phyloP scores from a whole-genome alignment of 176 grass and related monocot genomes.

The Carex littledalei region DNA sequence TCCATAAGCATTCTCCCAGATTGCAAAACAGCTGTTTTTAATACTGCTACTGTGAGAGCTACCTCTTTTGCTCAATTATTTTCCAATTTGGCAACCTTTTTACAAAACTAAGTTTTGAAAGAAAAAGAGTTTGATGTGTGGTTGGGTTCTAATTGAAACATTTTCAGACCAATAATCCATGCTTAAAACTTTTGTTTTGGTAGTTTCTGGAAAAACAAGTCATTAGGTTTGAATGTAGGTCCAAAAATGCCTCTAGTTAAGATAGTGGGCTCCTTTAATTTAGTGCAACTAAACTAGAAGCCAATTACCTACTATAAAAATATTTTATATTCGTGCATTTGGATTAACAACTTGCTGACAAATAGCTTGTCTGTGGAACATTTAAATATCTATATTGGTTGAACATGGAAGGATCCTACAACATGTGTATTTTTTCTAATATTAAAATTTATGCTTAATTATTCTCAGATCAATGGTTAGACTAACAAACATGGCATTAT shows the following conservation, averaged over 20 bases:
- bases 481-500: slow-evolving; percentile 15
- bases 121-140: neutral
- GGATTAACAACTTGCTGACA: neutral
- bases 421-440: slow-evolving; percentile 16
- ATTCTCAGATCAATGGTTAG: neutral
- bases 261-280: neutral
- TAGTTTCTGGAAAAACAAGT: neutral
- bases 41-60: slow-evolving; percentile 72
- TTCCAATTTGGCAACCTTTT: neutral
- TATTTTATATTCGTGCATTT: neutral
- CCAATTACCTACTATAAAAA: neutral
- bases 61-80: neutral
- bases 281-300: neutral
- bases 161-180: neutral
- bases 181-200: neutral
- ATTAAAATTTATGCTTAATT: neutral
- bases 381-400: neutral
- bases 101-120: neutral
- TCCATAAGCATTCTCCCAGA: slow-evolving; percentile 89
- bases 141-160: neutral
- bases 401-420: neutral
- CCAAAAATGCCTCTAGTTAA: neutral
- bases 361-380: neutral
- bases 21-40: slow-evolving; percentile 83
- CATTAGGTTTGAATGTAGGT: neutral